Evolutionary conservation across 257 asterid species (phyloP), one percentile per base, ranked within the genome.

Genomic region (Solanum habrochaites): DNA sequence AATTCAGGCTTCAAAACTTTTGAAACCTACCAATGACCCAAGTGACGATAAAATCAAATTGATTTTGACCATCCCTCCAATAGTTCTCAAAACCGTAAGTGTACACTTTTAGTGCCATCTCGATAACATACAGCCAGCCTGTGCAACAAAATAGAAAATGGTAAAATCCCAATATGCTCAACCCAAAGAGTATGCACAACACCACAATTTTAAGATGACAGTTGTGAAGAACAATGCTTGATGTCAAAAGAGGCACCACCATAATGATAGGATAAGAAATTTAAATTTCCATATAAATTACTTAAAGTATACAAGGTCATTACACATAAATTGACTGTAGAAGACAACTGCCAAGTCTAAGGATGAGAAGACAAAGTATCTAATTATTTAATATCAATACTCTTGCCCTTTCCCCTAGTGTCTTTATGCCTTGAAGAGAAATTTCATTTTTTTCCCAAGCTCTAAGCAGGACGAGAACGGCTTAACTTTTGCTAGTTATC

Each of bases 41-140:
- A 71, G 99, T 97, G 94, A 97, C 60, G 87, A 97, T 56, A 87
- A 96, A 97, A 93, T 97, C 99, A 56, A 97, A 96, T 83, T 95
- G 98, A 92, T 97, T 97, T 90, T 94, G 98, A n/a, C 98, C 97
- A 87, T 96, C 99, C 90, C 98, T 94, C 99, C 99, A 97, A 82
- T 97, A 97, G 90, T 97, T 97, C 90, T 89, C 93, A 62, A 96
- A 96, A 85, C 99, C 99, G 83, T 83, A 93, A 42, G 99, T 85
- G 88, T 96, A 97, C 82, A 97, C 93, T 92, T 97, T 97, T 80
- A 97, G 86, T 80, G 94, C 92, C 97, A 96, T 93, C 93, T 97
- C 99, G 71, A 96, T 82, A 85, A 97, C 99, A 91, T 97, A 97
- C 72, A 97, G 88, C 99, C 99, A 97, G 73, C 99, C 99, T 97